Percentiles rank a stretch among this genome's conserved stretches.
phyloP scores from a whole-genome alignment of 805 yeast species.

The Komagataella kurtzmanii region DNA sequence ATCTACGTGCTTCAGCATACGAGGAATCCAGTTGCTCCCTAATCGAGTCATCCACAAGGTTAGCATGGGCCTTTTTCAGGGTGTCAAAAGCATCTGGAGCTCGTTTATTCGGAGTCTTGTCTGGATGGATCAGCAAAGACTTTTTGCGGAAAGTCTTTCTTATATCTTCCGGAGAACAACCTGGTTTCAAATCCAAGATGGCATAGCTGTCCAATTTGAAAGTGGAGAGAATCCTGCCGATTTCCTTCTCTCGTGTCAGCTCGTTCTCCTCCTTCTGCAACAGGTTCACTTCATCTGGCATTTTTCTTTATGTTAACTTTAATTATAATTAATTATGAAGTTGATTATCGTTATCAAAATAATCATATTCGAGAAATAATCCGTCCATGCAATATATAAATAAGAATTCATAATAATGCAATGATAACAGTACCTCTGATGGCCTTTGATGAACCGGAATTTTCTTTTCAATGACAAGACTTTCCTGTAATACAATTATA shows the following conservation, averaged over 20 bases:
- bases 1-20: slow-evolving; percentile 27
- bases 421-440: too few relatives aligned
- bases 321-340: too few relatives aligned
- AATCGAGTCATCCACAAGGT: slow-evolving; percentile 21
- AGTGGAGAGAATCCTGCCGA: slow-evolving; percentile 34
- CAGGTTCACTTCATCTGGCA: slow-evolving; percentile 1
- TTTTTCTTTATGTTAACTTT: neutral
- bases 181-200: slow-evolving; percentile 32
- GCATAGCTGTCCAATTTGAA: slow-evolving; percentile 41
- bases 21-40: slow-evolving; percentile 28
- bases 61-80: slow-evolving; percentile 39
- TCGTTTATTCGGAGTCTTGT: slow-evolving; percentile 36
- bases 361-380: too few relatives aligned
- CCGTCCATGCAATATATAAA: too few relatives aligned
- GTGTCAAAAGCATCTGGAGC: slow-evolving; percentile 55
- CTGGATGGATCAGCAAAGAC: slow-evolving; percentile 59
- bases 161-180: slow-evolving; percentile 24
- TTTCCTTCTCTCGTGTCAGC: slow-evolving; percentile 29
- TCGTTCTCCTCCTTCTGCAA: slow-evolving; percentile 3
- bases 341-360: too few relatives aligned
- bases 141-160: slow-evolving; percentile 39
- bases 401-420: too few relatives aligned
- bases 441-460: too few relatives aligned
- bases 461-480: too few relatives aligned
- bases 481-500: too few relatives aligned